phyloP scores from a whole-genome alignment of 306 rosid species.

The Quercus suber region DNA sequence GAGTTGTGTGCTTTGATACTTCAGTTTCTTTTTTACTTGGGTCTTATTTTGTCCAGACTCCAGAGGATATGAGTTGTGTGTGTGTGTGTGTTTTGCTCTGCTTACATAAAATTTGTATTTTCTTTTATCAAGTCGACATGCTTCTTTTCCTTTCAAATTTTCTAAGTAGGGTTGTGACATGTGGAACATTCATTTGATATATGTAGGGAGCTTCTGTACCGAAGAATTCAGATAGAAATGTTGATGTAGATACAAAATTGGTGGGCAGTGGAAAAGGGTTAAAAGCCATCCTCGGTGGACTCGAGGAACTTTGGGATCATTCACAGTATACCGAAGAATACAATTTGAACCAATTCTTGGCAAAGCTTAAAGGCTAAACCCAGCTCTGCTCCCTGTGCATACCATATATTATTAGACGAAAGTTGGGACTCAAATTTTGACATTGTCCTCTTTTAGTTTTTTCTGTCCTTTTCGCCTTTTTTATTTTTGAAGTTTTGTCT shows the following conservation, averaged over 20 bases:
- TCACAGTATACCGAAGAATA: constrained; percentile 94
- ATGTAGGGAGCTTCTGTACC: constrained; percentile 54
- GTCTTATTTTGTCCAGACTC: background rate
- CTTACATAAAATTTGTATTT: background rate
- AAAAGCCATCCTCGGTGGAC: constrained; percentile 90
- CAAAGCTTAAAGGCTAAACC: constrained; percentile 80
- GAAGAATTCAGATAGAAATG: constrained; percentile 43
- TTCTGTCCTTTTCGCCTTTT: background rate
- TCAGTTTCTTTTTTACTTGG: background rate
- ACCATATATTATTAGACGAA: constrained; percentile 28
- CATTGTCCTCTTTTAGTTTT: constrained; percentile 7
- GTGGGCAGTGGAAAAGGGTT: constrained; percentile 73
- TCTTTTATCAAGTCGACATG: background rate
- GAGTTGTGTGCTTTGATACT: too few relatives aligned
- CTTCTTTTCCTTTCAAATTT: background rate
- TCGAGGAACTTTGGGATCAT: constrained; percentile 95
- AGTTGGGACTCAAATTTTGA: constrained; percentile 46
- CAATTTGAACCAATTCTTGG: constrained; percentile 79
- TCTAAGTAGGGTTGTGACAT: background rate
- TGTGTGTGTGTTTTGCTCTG: background rate
- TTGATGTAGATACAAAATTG: constrained; percentile 52
- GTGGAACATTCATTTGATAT: background rate
- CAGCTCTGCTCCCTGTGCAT: constrained; percentile 18
- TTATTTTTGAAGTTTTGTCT: constrained; percentile 1
- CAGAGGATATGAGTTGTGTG: background rate